These are phyloP conservation scores for Magnaporthiopsis rhizophila DNA, from an alignment of 2,329 filamentous ascomycete genomes.

Conservation along the genomic window DNA sequence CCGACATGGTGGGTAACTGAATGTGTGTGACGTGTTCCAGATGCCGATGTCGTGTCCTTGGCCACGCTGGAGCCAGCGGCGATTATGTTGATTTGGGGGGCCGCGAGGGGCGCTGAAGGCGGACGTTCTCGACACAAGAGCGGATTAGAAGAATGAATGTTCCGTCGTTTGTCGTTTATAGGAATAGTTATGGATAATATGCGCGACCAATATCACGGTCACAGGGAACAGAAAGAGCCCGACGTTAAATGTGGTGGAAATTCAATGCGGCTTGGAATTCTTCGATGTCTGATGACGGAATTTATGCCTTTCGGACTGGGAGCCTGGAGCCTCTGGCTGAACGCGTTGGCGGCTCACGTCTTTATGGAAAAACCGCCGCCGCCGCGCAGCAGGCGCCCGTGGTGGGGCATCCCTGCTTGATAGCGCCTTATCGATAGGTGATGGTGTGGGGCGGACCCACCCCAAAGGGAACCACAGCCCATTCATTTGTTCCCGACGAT, in stretches of 20 bases:
- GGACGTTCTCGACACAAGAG: background rate
- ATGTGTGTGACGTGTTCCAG: background rate
- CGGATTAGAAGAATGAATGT: background rate
- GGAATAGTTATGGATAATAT: background rate
- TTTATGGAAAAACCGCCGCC: background rate
- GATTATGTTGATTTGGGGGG: background rate
- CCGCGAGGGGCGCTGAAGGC: background rate
- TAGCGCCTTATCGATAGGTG: constrained; percentile 3
- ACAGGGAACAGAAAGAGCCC: background rate
- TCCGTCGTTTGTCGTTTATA: background rate
- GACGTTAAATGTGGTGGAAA: background rate
- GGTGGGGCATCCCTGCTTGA: background rate
- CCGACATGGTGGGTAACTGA: constrained; percentile 44
- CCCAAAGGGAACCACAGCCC: background rate
- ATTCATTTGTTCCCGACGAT: constrained; percentile 1
- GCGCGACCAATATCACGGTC: background rate
- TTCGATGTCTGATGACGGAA: background rate
- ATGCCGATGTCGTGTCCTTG: background rate
- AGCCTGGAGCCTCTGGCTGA: background rate
- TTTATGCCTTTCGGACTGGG: background rate
- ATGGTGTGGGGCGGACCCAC: background rate
- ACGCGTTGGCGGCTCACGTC: background rate
- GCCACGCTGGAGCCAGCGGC: background rate
- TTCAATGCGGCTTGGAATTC: background rate
- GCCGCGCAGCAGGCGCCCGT: background rate